A percentile compares a stretch with the other conserved stretches of the same genome.
phyloP scores from a whole-genome alignment of 2,329 filamentous ascomycete genomes.

The Microdochium bolleyi region DNA sequence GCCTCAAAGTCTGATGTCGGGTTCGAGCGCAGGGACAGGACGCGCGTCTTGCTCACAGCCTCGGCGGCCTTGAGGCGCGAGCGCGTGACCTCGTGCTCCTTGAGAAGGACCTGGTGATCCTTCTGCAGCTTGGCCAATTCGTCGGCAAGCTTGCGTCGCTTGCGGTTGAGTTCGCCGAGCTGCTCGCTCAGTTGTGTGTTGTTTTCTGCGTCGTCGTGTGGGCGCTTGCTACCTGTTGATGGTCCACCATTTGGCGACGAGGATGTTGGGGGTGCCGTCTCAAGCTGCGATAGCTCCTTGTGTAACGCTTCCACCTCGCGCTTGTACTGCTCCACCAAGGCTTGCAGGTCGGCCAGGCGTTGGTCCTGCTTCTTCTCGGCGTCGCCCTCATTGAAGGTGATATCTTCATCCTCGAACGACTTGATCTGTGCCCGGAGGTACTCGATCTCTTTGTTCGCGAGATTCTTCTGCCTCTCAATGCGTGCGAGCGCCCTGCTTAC shows the following conservation, averaged over 20 bases:
- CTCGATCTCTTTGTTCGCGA: constrained; percentile 88
- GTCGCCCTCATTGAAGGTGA: constrained; percentile 56
- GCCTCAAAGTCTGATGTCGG: constrained; percentile 81
- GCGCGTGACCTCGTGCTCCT: constrained; percentile 59
- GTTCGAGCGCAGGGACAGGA: constrained; percentile 84
- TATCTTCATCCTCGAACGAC: constrained; percentile 80
- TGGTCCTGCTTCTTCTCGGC: constrained; percentile 70
- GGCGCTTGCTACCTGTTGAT: constrained; percentile 52
- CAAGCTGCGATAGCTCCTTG: constrained; percentile 61
- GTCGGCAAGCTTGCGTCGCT: constrained; percentile 57
- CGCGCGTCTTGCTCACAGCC: constrained; percentile 65
- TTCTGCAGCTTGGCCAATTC: constrained; percentile 55
- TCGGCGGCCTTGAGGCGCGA: constrained; percentile 63
- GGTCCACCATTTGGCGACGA: constrained; percentile 22
- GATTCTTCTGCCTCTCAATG: constrained; percentile 74
- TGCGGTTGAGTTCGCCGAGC: constrained; percentile 75
- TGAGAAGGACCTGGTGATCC: constrained; percentile 62
- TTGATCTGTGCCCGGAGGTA: constrained; percentile 89
- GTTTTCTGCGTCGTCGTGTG: constrained; percentile 47
- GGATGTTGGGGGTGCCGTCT: constrained; percentile 27
- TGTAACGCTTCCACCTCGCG: constrained; percentile 69
- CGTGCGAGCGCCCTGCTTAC: constrained; percentile 55
- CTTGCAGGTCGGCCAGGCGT: constrained; percentile 67
- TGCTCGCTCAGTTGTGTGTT: constrained; percentile 52
- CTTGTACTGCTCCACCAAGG: constrained; percentile 81